These are phyloP conservation scores for Graphilbum fragrans DNA, from an alignment of 2,329 filamentous ascomycete genomes.

Conservation along the genomic window DNA sequence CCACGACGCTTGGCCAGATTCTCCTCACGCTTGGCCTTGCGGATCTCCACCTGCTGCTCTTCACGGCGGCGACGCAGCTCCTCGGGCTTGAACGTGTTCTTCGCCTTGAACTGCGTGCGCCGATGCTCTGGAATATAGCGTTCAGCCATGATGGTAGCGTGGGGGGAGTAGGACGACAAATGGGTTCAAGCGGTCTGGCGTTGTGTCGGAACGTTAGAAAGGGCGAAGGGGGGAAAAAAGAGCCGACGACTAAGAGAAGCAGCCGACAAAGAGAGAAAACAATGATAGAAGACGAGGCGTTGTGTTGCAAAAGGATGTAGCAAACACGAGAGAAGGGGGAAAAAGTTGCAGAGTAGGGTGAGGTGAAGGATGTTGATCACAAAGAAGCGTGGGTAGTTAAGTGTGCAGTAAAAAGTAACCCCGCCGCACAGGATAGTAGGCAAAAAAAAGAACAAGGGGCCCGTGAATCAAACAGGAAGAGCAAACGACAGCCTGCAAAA, in stretches of 20 bases:
- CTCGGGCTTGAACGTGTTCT: slow-evolving; percentile 98
- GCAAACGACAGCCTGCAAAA: not conserved
- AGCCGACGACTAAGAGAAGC: not conserved
- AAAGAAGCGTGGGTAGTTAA: not conserved
- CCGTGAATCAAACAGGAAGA: not conserved
- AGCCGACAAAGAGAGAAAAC: not conserved
- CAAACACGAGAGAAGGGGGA: not conserved
- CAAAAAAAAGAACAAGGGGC: not conserved
- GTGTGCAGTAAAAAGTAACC: not conserved
- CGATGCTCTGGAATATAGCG: slow-evolving; percentile 99
- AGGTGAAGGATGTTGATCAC: not conserved
- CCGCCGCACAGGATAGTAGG: not conserved
- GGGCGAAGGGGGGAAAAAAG: not conserved
- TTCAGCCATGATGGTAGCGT: slow-evolving; percentile 78
- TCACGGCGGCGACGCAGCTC: slow-evolving; percentile 96
- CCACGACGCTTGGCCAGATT: slow-evolving; percentile 97
- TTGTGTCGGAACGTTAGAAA: too few species aligned
- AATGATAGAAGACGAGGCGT: not conserved
- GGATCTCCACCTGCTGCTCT: slow-evolving; percentile 98
- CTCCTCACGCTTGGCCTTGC: slow-evolving; percentile 97
- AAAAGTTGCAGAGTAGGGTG: not conserved
- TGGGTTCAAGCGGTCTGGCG: too few species aligned
- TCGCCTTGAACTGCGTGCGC: slow-evolving; percentile 98
- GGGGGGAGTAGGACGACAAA: slow-evolving; percentile 6
- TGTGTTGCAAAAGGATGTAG: not conserved